Evolutionary conservation across 305 asterid species (phyloP).

Genomic region (Withania somnifera): DNA sequence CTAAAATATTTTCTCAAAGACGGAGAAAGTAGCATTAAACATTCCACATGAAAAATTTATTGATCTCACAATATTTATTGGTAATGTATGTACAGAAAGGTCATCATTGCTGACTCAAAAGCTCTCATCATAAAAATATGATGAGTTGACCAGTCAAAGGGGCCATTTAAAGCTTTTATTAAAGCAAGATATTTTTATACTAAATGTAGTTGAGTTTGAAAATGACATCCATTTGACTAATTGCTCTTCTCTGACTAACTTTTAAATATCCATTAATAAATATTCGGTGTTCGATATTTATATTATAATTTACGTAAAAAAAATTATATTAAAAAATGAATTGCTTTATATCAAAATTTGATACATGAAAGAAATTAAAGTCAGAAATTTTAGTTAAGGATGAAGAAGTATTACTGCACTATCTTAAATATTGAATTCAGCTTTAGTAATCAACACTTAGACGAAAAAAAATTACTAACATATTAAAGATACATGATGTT

Average conservation of each 20-base stretch:
- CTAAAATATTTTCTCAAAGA: no score
- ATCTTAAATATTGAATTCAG: no score
- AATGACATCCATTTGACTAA: constrained; percentile 31
- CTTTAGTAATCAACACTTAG: neutral
- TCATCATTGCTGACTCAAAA: constrained; percentile 7
- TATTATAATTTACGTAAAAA: no score
- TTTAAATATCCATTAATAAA: no score
- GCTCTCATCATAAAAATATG: constrained; percentile 14
- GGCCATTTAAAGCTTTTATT: constrained; percentile 22
- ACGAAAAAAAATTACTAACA: neutral
- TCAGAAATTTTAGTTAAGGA: no score
- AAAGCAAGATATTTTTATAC: constrained; percentile 2
- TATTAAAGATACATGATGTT: neutral
- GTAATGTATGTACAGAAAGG: neutral
- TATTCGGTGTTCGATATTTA: no score
- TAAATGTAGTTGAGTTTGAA: constrained; percentile 24
- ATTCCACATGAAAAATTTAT: neutral
- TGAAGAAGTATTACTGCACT: no score
- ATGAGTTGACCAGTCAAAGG: constrained; percentile 56
- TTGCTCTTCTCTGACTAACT: constrained; percentile 19
- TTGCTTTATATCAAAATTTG: no score
- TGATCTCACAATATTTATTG: neutral
- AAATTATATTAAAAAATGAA: no score
- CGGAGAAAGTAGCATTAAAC: no score
- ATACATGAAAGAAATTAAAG: no score